phyloP scores from a whole-genome alignment of 2,329 filamentous ascomycete genomes.

The Penicillium glabrum region DNA sequence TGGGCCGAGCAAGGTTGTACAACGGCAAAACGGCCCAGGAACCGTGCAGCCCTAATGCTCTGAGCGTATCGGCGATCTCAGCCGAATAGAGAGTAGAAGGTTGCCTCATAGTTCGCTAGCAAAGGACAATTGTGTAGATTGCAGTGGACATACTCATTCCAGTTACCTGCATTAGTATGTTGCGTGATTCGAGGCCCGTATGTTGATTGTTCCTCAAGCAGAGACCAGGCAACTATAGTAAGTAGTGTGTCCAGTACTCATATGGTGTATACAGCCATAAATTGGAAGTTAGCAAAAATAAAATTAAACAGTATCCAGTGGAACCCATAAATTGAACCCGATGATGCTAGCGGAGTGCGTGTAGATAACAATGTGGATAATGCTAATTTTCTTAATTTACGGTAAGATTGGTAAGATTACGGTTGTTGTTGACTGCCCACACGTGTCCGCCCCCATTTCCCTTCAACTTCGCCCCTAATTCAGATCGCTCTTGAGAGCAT shows the following conservation, averaged over 20 bases:
- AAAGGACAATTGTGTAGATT: not conserved
- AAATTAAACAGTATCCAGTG: not conserved
- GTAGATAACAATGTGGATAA: not conserved
- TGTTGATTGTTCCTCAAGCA: not conserved
- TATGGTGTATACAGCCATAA: too few species aligned
- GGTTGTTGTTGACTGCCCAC: constrained; percentile 2
- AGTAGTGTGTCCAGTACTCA: not conserved
- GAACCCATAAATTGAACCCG: not conserved
- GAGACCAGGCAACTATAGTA: not conserved
- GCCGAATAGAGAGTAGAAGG: not conserved
- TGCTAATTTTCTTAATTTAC: constrained; percentile 1
- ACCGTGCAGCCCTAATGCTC: not conserved
- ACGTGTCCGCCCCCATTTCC: constrained; percentile 22
- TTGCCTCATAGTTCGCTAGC: not conserved
- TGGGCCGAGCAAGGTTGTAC: not conserved
- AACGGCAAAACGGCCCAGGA: not conserved
- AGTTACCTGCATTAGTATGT: not conserved
- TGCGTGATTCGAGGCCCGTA: not conserved
- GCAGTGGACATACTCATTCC: not conserved
- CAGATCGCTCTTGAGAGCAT: constrained; percentile 2
- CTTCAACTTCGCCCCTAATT: constrained; percentile 7
- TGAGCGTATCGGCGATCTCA: not conserved
- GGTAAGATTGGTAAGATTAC: constrained; percentile 10
- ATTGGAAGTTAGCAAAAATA: too few species aligned
- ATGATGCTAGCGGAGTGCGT: not conserved